Conservation (phyloP, 2,329 filamentous ascomycete genomes). For the Colletotrichum truncatum region DNA sequence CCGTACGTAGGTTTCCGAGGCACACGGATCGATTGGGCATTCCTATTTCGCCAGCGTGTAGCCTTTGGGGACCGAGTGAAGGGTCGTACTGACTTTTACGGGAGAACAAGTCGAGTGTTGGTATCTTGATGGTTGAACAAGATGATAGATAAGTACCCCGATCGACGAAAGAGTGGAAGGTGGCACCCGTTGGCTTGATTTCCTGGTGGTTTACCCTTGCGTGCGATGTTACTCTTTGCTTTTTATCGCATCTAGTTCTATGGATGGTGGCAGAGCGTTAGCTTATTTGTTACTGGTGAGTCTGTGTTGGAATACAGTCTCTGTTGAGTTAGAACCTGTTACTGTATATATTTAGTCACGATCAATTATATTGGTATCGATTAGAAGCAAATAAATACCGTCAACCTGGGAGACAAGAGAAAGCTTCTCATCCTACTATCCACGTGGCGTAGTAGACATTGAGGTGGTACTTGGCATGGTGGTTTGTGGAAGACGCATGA, state of each 20-base stretch:
- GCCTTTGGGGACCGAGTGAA: background rate
- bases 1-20: constrained; percentile 18
- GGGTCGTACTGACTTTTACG: background rate
- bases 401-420: too few relatives aligned
- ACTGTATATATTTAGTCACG: too few relatives aligned
- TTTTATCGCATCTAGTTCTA: background rate
- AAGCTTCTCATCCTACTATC: too few relatives aligned
- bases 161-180: background rate
- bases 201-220: background rate
- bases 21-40: background rate
- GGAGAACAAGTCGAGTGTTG: too few relatives aligned
- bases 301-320: too few relatives aligned
- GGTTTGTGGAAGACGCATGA: too few relatives aligned
- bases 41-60: background rate
- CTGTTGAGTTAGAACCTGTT: too few relatives aligned
- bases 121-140: background rate
- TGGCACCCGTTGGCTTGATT: constrained; percentile 2
- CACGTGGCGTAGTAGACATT: too few relatives aligned
- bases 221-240: background rate
- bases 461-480: too few relatives aligned
- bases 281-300: too few relatives aligned
- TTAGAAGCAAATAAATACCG: too few relatives aligned
- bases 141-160: background rate
- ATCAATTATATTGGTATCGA: too few relatives aligned
- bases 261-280: background rate